Evolutionary conservation across 495 filamentous ascomycete species (phyloP), one percentile per base, ranked within the genome.

Genomic region (Patellaria atrata): DNA sequence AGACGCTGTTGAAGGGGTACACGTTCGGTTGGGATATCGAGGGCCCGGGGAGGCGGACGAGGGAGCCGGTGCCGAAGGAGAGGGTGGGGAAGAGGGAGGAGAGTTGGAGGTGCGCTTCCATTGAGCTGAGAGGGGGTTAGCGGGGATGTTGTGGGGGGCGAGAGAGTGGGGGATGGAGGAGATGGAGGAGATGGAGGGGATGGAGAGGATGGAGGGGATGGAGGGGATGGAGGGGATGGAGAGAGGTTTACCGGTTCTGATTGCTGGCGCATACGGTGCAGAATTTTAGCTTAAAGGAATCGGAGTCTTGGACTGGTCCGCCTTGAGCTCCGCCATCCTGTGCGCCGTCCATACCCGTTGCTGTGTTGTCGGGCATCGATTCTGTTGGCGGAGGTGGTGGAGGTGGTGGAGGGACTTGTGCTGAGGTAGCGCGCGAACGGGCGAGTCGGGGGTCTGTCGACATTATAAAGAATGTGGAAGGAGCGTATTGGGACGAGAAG

Each of bases 241-340:
- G 31, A 21, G 4, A 12, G 22, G 53, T 64, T 34, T 64, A 92
- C 70, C 86, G 75, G 52, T 96, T 94, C 47, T 94, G 75, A 52
- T 99, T 96, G 48, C 83, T 93, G 3, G 89, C 89, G 58, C 91
- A 99, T 23, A 99, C 89, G 2, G 91, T 99, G 67, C 91, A 99
- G 61, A 96, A 94, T 49, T 79, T 89, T 26, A 99, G 67, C 53
- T 82, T 91, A 67, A 73, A 89, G 16, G 27, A 32, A 27, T 48
- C 50, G 13, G 38, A 38, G 11, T 50, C 33, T 0, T 33, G 33
- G 20, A 37, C 38, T 2, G 23, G 28, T 5, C 58, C 67, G 16
- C 6, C 30, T 19, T 33, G n/a, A 20, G 43, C 23, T 23, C 55
- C 64, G 48, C 70, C 64, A 63, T 67, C 74, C 64, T 55, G 43